Evolutionary conservation across 2,329 filamentous ascomycete genomes (phyloP).

Genomic region (Didymella glomerata): DNA sequence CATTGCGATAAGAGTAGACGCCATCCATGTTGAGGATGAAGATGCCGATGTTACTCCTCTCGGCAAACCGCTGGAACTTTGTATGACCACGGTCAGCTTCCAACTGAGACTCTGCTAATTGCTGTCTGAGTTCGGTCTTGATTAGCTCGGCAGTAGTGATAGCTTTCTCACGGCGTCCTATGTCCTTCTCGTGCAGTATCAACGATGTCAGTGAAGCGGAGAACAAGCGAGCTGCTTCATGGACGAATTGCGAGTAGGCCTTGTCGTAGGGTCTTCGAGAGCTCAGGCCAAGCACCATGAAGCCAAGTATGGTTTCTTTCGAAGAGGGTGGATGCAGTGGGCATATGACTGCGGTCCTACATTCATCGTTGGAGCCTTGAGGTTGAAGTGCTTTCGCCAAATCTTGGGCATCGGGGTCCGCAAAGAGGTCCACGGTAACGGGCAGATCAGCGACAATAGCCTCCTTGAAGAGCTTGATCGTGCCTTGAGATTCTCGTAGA

Average conservation of each 20-base stretch:
- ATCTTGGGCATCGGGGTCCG: constrained; percentile 37
- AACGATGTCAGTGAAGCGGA: constrained; percentile 52
- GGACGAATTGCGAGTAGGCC: constrained; percentile 52
- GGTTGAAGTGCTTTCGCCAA: constrained; percentile 44
- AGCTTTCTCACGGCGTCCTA: constrained; percentile 47
- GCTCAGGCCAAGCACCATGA: constrained; percentile 52
- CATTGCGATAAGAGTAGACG: constrained; percentile 49
- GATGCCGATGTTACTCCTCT: constrained; percentile 49
- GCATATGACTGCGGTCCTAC: constrained; percentile 46
- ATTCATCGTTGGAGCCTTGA: constrained; percentile 47
- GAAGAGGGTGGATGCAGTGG: constrained; percentile 49
- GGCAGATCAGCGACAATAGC: constrained; percentile 40
- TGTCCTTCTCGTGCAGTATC: constrained; percentile 51
- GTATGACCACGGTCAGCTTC: constrained; percentile 40
- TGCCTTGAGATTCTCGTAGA: constrained; percentile 26
- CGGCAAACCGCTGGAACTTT: constrained; percentile 37
- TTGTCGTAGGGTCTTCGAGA: constrained; percentile 51
- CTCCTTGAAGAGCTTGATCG: constrained; percentile 41
- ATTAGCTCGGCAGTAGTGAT: constrained; percentile 34
- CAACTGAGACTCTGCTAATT: constrained; percentile 26
- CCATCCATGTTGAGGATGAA: constrained; percentile 49
- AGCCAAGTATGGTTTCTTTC: constrained; percentile 47
- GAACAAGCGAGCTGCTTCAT: constrained; percentile 48
- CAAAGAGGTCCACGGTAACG: constrained; percentile 35
- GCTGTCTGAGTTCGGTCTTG: constrained; percentile 20